Conservation (phyloP, 169 alveolate genomes). For the Miamiensis avidus region DNA sequence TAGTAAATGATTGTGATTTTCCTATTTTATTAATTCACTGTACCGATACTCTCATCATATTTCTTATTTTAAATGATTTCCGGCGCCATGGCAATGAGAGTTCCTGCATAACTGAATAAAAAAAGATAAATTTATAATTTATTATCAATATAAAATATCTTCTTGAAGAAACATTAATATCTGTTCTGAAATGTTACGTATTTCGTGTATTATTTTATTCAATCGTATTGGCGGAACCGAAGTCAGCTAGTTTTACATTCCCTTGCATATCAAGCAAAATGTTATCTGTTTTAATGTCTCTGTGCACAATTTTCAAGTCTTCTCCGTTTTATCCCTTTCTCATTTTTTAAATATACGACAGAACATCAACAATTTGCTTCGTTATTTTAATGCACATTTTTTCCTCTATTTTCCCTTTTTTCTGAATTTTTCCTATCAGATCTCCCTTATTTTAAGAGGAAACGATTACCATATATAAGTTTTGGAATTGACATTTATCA, state of each 20-base stretch:
- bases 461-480: too few species aligned
- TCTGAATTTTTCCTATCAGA: background rate
- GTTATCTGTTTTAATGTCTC: background rate
- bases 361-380: background rate
- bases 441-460: too few species aligned
- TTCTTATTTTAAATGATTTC: background rate
- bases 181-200: background rate
- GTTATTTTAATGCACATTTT: background rate
- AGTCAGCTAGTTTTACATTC: background rate
- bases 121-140: too few species aligned
- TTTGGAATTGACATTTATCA: too few species aligned
- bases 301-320: background rate
- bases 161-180: background rate
- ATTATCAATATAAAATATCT: too few species aligned
- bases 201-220: background rate
- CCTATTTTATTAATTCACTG: too few species aligned
- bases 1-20: too few species aligned
- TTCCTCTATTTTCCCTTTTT: background rate
- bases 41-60: background rate
- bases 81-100: background rate
- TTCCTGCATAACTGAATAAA: background rate
- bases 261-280: background rate
- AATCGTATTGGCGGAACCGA: background rate
- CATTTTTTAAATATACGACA: background rate
- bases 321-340: background rate